These are phyloP conservation scores for Vanderwaltozyma tropicalis DNA, from an alignment of 805 yeast genomes.

Conservation along the genomic window DNA sequence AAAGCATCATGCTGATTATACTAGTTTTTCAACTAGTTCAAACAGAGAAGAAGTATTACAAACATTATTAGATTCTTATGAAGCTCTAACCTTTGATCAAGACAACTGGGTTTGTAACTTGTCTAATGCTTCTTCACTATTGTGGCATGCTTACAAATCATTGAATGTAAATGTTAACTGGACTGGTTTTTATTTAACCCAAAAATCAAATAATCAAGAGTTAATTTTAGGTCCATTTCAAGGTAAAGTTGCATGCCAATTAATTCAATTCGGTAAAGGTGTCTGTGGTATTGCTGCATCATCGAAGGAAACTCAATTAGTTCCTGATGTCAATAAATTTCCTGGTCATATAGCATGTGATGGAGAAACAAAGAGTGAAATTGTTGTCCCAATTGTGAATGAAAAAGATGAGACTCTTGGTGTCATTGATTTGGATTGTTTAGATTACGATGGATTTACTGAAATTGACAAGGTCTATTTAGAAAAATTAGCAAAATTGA, in stretches of 20 bases:
- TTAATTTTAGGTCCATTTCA: constrained; percentile 86
- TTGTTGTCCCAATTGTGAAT: constrained; percentile 71
- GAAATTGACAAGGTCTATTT: constrained; percentile 47
- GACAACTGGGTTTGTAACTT: constrained; percentile 83
- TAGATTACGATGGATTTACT: constrained; percentile 54
- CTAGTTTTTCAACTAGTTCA: constrained; percentile 36
- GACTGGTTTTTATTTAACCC: constrained; percentile 77
- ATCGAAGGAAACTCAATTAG: constrained; percentile 53
- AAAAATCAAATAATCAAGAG: constrained; percentile 25
- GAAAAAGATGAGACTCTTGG: constrained; percentile 42
- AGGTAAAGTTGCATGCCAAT: constrained; percentile 94
- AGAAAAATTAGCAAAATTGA: constrained; percentile 45
- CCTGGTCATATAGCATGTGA: constrained; percentile 98
- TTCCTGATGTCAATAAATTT: constrained; percentile 61
- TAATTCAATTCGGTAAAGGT: constrained; percentile 67
- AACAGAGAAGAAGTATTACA: constrained; percentile 47
- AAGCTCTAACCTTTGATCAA: constrained; percentile 53
- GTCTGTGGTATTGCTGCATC: constrained; percentile 86
- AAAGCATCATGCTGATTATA: constrained; percentile 64
- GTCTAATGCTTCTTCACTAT: constrained; percentile 72
- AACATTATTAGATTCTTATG: constrained; percentile 47
- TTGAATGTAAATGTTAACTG: constrained; percentile 58
- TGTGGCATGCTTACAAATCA: constrained; percentile 81
- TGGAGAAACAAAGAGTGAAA: constrained; percentile 86
- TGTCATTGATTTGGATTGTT: constrained; percentile 81